Evolutionary conservation across 2,329 filamentous ascomycete genomes (phyloP).

Genomic region (Fusarium sp.): DNA sequence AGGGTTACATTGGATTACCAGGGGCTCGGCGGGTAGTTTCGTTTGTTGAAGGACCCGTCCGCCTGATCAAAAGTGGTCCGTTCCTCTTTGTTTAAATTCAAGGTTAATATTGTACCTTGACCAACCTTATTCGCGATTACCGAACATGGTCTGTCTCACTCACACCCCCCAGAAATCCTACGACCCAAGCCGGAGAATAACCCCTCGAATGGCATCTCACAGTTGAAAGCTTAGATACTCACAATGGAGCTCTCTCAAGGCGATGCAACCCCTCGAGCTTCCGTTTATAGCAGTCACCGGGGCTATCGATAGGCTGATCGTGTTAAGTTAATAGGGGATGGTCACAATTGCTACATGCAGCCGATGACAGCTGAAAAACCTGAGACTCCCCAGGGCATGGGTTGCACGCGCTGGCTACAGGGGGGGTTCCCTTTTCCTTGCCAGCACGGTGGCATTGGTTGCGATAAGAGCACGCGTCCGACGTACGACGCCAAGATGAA

Average conservation of each 20-base stretch:
- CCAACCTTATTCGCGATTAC: conserved; percentile 30
- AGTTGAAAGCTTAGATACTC: not conserved
- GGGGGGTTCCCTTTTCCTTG: not conserved
- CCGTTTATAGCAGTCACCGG: conserved; percentile 13
- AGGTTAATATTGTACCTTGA: conserved; percentile 8
- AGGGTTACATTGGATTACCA: not conserved
- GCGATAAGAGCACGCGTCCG: not conserved
- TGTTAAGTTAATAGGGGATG: conserved; percentile 7
- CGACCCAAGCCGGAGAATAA: not conserved
- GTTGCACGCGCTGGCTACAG: not conserved
- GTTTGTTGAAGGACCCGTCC: not conserved
- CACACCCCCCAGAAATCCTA: no score
- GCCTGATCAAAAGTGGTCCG: not conserved
- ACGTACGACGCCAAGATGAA: conserved; percentile 30
- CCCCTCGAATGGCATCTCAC: conserved; percentile 23
- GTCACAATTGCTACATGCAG: conserved; percentile 14
- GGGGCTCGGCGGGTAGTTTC: no score
- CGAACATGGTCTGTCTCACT: conserved; percentile 32
- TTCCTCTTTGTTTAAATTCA: conserved; percentile 20
- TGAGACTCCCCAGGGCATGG: conserved; percentile 2
- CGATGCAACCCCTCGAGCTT: not conserved
- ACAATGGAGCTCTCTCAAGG: no score
- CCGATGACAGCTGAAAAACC: conserved; percentile 2
- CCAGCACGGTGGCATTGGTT: not conserved
- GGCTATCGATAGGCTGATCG: not conserved